Base-by-base conservation (phyloP, 73 alveolate genomes). In the Paramecium sonneborni region DNA sequence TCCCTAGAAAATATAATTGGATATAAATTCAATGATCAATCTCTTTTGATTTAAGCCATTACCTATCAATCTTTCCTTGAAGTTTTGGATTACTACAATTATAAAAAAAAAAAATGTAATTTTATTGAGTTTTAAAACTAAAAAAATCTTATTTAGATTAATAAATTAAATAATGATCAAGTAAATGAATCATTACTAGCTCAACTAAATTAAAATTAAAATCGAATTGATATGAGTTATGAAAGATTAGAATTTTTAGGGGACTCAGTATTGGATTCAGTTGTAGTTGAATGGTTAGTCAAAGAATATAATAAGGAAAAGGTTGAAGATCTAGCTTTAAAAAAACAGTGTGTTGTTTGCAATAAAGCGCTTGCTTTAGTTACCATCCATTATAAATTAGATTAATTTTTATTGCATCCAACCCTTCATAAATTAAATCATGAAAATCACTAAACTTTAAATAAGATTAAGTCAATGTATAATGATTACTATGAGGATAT, bases 241-340 rank as follows among this genome's bases (percentile, higher is more conserved):
- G 94, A 92, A 38, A 44, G 95, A 56, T 57, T 92, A 21, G 95
- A 92, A 26, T 92, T 56, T 67, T 93, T 92, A 21, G 95, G 95
- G 28, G 95, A 92, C 88, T 39, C 95, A 7, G 95, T 92, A 5
- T 5, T 92, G 9, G 95, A 92, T 57, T 38, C 74, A 20, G 62
- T 88, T 55, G 95, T 92, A 24, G 62, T 85, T 1, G 90, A 79
- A 24, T 79, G 90, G 90, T 41, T 79, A 39, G 90, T 79, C 1
- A 23, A 79, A n/a, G 24, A 79, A 79, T 79, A 18, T 24, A 32
- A 32, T 9, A 43, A 41, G 26, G 90, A 79, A n/a, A 26, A 46
- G 14, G 62, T 41, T 23, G 90, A 46, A 62, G 90, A 79, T 79
- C 9, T 79, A 10, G 44, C 90, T 18, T 46, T 79, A 43, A 79